Conservation (phyloP, 345 rosid genomes). For the thale cress (Arabidopsis thaliana) region DNA sequence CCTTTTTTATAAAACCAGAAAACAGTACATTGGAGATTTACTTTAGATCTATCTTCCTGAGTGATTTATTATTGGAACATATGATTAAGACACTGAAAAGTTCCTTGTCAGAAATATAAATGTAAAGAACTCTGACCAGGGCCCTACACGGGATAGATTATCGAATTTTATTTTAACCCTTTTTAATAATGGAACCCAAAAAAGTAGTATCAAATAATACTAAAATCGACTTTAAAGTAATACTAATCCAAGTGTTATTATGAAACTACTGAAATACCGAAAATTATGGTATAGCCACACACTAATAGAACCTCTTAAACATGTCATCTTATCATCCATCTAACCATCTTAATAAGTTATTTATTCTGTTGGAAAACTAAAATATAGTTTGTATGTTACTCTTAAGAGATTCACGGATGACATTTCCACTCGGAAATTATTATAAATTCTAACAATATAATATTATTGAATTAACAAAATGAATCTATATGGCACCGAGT, state of each 20-base stretch:
- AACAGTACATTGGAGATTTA: slow-evolving; percentile 26
- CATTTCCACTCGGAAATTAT: slow-evolving; percentile 5
- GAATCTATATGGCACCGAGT: neutral
- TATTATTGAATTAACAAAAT: neutral
- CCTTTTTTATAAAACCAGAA: neutral
- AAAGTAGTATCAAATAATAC: slow-evolving; percentile 5
- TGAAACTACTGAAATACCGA: slow-evolving; percentile 20
- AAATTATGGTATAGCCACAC: neutral
- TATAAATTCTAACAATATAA: neutral
- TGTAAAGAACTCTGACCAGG: slow-evolving; percentile 25
- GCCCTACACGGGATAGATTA: slow-evolving; percentile 9
- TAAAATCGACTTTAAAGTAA: neutral
- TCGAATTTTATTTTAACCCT: neutral
- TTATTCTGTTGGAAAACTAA: neutral
- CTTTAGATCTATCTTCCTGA: slow-evolving; percentile 47
- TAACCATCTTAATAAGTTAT: neutral
- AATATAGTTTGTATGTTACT: slow-evolving; percentile 20
- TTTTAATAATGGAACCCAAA: slow-evolving; percentile 34
- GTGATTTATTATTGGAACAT: slow-evolving; percentile 35
- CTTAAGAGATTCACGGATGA: slow-evolving; percentile 29
- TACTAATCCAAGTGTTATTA: slow-evolving; percentile 22
- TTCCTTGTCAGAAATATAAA: slow-evolving; percentile 34
- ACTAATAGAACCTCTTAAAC: slow-evolving; percentile 1
- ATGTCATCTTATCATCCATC: neutral
- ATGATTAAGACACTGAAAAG: slow-evolving; percentile 46